These are phyloP conservation scores for Hericium coralloides DNA, from an alignment of 768 basidiomycete species.

Conservation along the genomic window DNA sequence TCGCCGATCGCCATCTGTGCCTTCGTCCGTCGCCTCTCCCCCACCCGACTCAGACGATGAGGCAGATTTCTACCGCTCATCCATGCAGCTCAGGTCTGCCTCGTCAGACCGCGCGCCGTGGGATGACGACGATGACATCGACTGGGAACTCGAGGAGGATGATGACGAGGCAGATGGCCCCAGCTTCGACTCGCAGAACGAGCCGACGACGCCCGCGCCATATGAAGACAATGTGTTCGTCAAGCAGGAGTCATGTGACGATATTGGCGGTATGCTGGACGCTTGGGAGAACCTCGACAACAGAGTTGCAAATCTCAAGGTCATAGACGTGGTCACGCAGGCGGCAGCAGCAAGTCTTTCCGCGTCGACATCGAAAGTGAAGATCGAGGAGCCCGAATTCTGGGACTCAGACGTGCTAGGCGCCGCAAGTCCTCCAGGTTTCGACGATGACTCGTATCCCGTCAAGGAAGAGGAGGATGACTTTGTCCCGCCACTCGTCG, in stretches of 20 bases:
- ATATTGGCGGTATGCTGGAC: conserved; percentile 50
- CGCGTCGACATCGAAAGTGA: conserved; percentile 28
- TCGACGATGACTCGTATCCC: conserved; percentile 17
- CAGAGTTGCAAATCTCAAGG: conserved; percentile 25
- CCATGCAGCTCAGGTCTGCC: not conserved
- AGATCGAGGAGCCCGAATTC: conserved; percentile 29
- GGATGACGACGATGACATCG: conserved; percentile 2
- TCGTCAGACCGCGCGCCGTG: not conserved
- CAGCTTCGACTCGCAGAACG: conserved; percentile 28
- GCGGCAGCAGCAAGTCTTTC: conserved; percentile 20
- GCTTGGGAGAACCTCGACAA: conserved; percentile 61
- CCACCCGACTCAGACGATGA: conserved; percentile 67
- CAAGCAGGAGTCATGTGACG: conserved; percentile 54
- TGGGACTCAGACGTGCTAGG: conserved; percentile 37
- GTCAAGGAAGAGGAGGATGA: conserved; percentile 24
- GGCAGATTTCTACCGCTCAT: not conserved
- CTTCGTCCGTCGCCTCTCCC: conserved; percentile 50
- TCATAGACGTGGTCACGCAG: conserved; percentile 34
- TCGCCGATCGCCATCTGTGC: conserved; percentile 53
- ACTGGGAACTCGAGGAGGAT: conserved; percentile 36
- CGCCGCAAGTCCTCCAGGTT: conserved; percentile 19
- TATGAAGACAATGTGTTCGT: conserved; percentile 37
- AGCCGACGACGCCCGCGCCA: conserved; percentile 16
- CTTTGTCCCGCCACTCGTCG: conserved; percentile 8
- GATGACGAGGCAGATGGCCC: conserved; percentile 19